phyloP scores from a whole-genome alignment of 108 stramenopile genomes.

The Discostella pseudostelligera region DNA sequence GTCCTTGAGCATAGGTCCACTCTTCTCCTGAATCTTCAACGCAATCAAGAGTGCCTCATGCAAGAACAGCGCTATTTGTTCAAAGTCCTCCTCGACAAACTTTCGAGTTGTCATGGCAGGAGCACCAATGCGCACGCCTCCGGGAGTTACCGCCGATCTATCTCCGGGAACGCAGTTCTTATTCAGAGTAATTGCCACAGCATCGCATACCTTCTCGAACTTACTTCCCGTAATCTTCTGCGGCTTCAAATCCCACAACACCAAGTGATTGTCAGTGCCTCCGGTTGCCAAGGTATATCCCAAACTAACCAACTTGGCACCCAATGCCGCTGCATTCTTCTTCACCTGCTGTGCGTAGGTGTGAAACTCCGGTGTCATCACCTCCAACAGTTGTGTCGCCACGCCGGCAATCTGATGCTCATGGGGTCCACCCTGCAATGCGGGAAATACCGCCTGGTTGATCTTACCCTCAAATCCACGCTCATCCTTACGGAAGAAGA shows the following conservation, averaged over 20 bases:
- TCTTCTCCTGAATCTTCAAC: constrained; percentile 82
- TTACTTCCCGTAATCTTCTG: constrained; percentile 95
- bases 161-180: constrained; percentile 99
- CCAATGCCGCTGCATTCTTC: constrained; percentile 92
- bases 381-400: constrained; percentile 98
- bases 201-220: constrained; percentile 98
- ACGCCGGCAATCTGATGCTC: constrained; percentile 99
- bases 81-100: constrained; percentile 95
- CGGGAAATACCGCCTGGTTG: constrained; percentile 99
- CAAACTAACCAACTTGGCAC: constrained; percentile 74
- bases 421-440: constrained; percentile 99
- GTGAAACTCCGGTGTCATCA: constrained; percentile 95
- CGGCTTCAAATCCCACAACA: constrained; percentile 98
- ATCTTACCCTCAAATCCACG: constrained; percentile 93
- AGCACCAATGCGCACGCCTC: constrained; percentile 97
- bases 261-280: constrained; percentile 99
- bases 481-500: constrained; percentile 98
- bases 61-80: constrained; percentile 92
- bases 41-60: constrained; percentile 87
- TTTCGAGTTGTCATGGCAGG: constrained; percentile 90
- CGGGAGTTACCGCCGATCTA: constrained; percentile 97
- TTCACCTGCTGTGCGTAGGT: constrained; percentile 91
- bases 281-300: constrained; percentile 97
- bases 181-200: constrained; percentile 97
- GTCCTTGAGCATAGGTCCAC: constrained; percentile 92